phyloP scores from a whole-genome alignment of 2,329 filamentous ascomycete species.

The Tolypocladium tundrense region DNA sequence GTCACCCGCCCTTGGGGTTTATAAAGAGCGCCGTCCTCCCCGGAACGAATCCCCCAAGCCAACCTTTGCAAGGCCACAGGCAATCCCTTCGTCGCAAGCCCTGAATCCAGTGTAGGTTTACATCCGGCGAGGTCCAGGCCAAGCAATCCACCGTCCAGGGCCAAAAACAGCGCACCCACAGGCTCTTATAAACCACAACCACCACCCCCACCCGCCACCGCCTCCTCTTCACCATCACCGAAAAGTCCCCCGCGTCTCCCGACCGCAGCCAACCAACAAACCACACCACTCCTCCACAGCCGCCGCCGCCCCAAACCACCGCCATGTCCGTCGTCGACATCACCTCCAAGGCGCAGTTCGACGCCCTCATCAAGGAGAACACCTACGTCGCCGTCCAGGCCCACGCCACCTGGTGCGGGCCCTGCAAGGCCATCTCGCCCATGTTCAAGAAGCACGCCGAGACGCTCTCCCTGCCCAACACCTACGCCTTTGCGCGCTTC shows the following conservation, averaged over 20 bases:
- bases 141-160: neutral
- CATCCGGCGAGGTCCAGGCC: neutral
- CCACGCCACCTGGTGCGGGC: slow-evolving; percentile 50
- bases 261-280: neutral
- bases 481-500: slow-evolving; percentile 46
- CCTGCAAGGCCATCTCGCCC: slow-evolving; percentile 50
- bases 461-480: slow-evolving; percentile 22
- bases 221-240: neutral
- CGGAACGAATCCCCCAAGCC: neutral
- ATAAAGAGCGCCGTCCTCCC: neutral
- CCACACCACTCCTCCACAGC: neutral
- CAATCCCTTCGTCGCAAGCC: no score
- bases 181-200: neutral
- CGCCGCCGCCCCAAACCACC: neutral
- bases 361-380: slow-evolving; percentile 34
- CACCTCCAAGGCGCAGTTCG: slow-evolving; percentile 33
- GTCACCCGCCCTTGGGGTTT: neutral
- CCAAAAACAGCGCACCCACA: neutral
- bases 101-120: no score
- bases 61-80: no score
- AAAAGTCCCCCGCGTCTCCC: neutral
- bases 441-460: slow-evolving; percentile 38
- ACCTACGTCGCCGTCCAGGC: slow-evolving; percentile 47
- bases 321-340: slow-evolving; percentile 24
- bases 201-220: neutral